Conservation (phyloP, 2,329 filamentous ascomycete genomes). For the Verticillium alfalfae region DNA sequence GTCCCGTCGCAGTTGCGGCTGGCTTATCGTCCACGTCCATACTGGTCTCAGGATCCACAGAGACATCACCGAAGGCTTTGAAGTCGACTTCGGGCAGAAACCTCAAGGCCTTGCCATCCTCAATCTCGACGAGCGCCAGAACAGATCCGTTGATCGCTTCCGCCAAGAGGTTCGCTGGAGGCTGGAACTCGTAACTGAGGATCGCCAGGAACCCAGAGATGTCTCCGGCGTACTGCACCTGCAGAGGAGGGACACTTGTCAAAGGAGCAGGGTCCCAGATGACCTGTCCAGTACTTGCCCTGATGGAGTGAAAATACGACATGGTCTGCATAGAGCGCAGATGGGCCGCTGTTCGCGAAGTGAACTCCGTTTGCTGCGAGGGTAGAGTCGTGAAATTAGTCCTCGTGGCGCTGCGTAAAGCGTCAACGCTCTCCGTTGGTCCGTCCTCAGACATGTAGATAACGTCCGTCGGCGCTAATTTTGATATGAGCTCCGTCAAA, state of each 20-base stretch:
- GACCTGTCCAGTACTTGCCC: slow-evolving; percentile 12
- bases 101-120: slow-evolving; percentile 45
- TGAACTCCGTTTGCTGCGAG: slow-evolving; percentile 51
- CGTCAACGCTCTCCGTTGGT: slow-evolving; percentile 49
- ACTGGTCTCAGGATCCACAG: slow-evolving; percentile 9
- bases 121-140: slow-evolving; percentile 59
- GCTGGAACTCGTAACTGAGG: slow-evolving; percentile 61
- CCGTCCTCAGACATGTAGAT: slow-evolving; percentile 66
- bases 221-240: slow-evolving; percentile 52
- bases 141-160: slow-evolving; percentile 68
- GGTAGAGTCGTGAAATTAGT: slow-evolving; percentile 46
- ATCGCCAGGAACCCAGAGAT: slow-evolving; percentile 56
- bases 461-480: slow-evolving; percentile 52
- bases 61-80: slow-evolving; percentile 1
- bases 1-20: slow-evolving; percentile 12
- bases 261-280: slow-evolving; percentile 52
- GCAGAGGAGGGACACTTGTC: slow-evolving; percentile 51
- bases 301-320: slow-evolving; percentile 63
- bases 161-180: slow-evolving; percentile 50
- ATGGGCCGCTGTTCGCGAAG: slow-evolving; percentile 57
- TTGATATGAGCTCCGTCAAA: slow-evolving; percentile 49
- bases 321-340: slow-evolving; percentile 71
- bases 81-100: slow-evolving; percentile 14
- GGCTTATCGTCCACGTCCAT: slow-evolving; percentile 11
- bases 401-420: slow-evolving; percentile 38